Conservation (phyloP, 495 filamentous ascomycete species). For the Amphirosellinia nigrospora region DNA sequence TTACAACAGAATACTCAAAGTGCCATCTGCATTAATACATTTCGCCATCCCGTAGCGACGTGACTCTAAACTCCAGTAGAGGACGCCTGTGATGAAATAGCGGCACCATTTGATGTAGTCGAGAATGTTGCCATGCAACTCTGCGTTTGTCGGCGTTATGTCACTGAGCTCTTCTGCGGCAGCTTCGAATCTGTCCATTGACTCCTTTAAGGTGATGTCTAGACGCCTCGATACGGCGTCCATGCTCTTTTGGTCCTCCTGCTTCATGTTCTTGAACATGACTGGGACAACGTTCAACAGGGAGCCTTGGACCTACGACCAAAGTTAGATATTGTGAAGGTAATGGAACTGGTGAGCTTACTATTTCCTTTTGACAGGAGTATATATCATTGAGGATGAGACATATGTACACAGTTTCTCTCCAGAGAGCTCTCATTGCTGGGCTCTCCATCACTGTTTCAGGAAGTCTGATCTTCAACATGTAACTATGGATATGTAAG, state of each 20-base stretch:
- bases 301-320: constrained; percentile 32
- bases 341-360: constrained; percentile 20
- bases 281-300: constrained; percentile 37
- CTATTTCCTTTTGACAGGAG: constrained; percentile 41
- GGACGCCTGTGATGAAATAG: constrained; percentile 38
- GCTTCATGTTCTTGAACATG: constrained; percentile 33
- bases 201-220: constrained; percentile 20
- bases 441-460: constrained; percentile 37
- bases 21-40: constrained; percentile 32
- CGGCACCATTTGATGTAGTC: constrained; percentile 37
- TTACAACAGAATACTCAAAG: constrained; percentile 34
- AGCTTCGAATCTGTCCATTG: constrained; percentile 34
- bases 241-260: constrained; percentile 27
- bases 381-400: constrained; percentile 40
- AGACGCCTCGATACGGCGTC: constrained; percentile 29
- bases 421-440: constrained; percentile 37
- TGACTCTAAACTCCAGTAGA: constrained; percentile 40
- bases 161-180: constrained; percentile 26
- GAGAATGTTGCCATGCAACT: constrained; percentile 31
- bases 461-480: constrained; percentile 37
- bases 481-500: constrained; percentile 30
- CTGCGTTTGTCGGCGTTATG: constrained; percentile 23
- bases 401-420: constrained; percentile 37
- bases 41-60: constrained; percentile 39
- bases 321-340: neutral